Evolutionary conservation across 306 rosid species (phyloP), one percentile per base, ranked within the genome.

Genomic region (Oxytropis ochrocephala): DNA sequence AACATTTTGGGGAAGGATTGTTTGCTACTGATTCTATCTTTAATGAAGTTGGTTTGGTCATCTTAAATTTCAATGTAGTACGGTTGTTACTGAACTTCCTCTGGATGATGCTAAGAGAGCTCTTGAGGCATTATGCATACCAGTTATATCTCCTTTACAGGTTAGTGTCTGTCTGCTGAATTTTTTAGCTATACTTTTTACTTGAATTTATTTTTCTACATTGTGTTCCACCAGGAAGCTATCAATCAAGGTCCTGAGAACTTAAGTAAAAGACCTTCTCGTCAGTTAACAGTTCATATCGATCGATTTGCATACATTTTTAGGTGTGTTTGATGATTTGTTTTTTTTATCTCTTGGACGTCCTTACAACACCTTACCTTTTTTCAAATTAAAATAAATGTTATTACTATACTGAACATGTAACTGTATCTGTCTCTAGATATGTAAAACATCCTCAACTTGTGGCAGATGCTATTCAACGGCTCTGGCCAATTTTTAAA

Each of bases 251-350:
- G 95, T 69, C 89, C 87, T 62, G 99, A 95, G 58, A 41, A 48
- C 58, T 73, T 95, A 64, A 91, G 90, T 72, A 85, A 91, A 84
- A 87, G 83, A 59, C 85, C 95, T 69, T 79, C 86, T 67, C 94
- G 91, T 61, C 96, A 95, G 85, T 86, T 95, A 76, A 95, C 99
- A 3, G 82, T 95, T 72, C 97, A 95, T 67, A 95, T 95, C 24
- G 99, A 95, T 69, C 88, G 99, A 30, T 86, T 89, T 86, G 99
- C 97, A 16, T 91, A 91, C 84, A 95, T 95, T 64, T 89, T 95
- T 82, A 89, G 99, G 99, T 95, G 61, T 36, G 89, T 64, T 62
- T 11, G 42, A 39, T 38, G 59, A 35, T 54, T 46, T 81, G 7
- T 57, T 8, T 39, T 69, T 69, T 24, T 51, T 35, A 47, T 67